Conservation (phyloP, 805 yeast species). For the Torulaspora delbrueckii region DNA sequence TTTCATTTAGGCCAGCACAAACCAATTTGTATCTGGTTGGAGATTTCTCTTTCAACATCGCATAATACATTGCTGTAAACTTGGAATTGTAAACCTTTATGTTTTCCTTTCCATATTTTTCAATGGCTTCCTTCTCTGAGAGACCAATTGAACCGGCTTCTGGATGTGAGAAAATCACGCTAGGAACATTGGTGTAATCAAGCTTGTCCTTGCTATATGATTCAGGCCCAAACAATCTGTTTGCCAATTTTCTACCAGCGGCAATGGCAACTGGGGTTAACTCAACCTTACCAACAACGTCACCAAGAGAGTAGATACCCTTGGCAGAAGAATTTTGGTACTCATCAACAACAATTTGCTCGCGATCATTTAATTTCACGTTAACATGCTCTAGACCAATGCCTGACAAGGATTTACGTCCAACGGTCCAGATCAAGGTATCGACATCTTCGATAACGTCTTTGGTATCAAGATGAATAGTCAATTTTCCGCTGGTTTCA, state of each 20-base stretch:
- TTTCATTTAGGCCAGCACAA: conserved; percentile 74
- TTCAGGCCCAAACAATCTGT: conserved; percentile 83
- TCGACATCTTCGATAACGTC: conserved; percentile 65
- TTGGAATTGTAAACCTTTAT: conserved; percentile 76
- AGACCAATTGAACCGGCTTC: conserved; percentile 95
- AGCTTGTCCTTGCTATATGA: conserved; percentile 67
- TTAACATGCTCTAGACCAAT: conserved; percentile 76
- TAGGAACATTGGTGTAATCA: conserved; percentile 82
- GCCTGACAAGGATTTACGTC: conserved; percentile 72
- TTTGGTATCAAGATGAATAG: conserved; percentile 42
- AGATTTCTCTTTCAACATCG: conserved; percentile 73
- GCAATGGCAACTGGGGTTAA: conserved; percentile 98
- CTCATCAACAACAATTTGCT: conserved; percentile 75
- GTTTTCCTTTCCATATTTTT: conserved; percentile 71
- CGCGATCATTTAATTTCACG: conserved; percentile 54
- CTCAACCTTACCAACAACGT: conserved; percentile 88
- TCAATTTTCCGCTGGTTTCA: conserved; percentile 45
- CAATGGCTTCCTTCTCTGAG: conserved; percentile 70
- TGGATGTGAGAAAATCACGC: conserved; percentile 97
- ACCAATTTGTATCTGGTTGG: conserved; percentile 86
- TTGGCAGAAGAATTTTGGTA: conserved; percentile 74
- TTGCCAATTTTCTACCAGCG: conserved; percentile 90
- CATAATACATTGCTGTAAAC: conserved; percentile 90
- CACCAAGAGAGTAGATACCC: conserved; percentile 83
- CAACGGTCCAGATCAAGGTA: conserved; percentile 86